Base-by-base conservation (phyloP, 208 protist species). In the Trypanosoma scelopori region DNA sequence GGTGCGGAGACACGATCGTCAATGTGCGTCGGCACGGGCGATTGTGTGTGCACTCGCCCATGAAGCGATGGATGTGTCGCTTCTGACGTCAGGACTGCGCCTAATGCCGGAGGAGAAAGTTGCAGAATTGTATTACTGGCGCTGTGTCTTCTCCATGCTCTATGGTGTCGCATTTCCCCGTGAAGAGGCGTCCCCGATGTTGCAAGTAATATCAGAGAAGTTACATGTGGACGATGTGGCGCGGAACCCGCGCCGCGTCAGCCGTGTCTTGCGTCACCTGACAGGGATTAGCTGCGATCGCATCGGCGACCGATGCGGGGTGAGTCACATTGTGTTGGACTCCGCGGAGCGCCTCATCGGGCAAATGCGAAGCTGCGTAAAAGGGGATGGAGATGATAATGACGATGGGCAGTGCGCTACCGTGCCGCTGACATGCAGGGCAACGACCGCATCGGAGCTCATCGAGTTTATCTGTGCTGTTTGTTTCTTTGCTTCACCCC, bases 71-170 rank as follows among this genome's bases (percentile, higher is more conserved):
- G 27, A 48, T 16, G 27, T 25, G 25, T 43, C 30, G 20, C 49
- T 58, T 13, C 25, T 65, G 6, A 55, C 12, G 27, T 13, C 48
- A 25, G 60, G 22, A 11, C 18, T 74, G 18, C 45, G 23, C n/a
- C 18, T 68, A 30, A 56, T 68, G 53, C 61, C 69, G 7, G 60
- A 65, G 46, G 69, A 74, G 37, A 65, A 68, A 20, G 42, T 74
- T 23, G 50, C 60, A 15, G 59, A 60, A 18, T 20, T 74, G 15
- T 74, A 74, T 50, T 55, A 63, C 58, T 48, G 12, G 22, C 61
- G 55, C 32, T 74, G 53, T 57, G 46, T 46, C 11, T 76, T 65
- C 62, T 62, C 71, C 12, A 51, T 67, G 61, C 1, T 71, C 16
- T 70, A 76, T 58, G 20, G 23, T 28, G 56, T 62, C 5, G n/a